Evolutionary conservation across 2,329 filamentous ascomycete species (phyloP).

Genomic region (Pseudogymnoascus verrucosus): DNA sequence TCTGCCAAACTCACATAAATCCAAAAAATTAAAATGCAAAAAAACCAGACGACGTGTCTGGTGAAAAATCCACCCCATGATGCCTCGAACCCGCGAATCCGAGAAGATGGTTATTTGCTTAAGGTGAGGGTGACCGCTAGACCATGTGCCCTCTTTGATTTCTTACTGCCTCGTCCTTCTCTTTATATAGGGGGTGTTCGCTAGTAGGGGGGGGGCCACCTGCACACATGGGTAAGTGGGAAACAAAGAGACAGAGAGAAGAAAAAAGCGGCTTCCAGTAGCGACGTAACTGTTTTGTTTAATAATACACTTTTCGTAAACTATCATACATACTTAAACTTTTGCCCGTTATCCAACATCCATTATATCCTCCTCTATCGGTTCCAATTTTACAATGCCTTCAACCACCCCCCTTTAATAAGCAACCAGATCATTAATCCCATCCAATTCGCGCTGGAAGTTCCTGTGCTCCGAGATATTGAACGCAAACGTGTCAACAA

Average conservation of each 20-base stretch:
- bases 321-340: neutral
- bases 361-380: neutral
- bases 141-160: neutral
- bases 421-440: conserved; percentile 57
- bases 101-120: conserved; percentile 2
- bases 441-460: conserved; percentile 66
- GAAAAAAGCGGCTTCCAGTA: neutral
- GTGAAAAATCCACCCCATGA: conserved; percentile 1
- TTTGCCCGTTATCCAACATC: neutral
- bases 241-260: neutral
- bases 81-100: neutral
- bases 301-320: neutral
- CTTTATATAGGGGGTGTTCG: neutral
- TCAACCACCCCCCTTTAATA: conserved; percentile 43
- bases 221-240: neutral
- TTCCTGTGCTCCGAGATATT: conserved; percentile 65
- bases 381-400: neutral
- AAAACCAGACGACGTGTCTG: neutral
- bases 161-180: neutral
- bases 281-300: neutral
- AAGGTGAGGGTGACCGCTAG: neutral
- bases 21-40: neutral
- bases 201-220: neutral
- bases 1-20: neutral
- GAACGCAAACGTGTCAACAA: conserved; percentile 63